Percentiles rank a stretch among this genome's conserved stretches.
phyloP scores from a whole-genome alignment of 2,329 filamentous ascomycete species.

The Venturia aucupariae region DNA sequence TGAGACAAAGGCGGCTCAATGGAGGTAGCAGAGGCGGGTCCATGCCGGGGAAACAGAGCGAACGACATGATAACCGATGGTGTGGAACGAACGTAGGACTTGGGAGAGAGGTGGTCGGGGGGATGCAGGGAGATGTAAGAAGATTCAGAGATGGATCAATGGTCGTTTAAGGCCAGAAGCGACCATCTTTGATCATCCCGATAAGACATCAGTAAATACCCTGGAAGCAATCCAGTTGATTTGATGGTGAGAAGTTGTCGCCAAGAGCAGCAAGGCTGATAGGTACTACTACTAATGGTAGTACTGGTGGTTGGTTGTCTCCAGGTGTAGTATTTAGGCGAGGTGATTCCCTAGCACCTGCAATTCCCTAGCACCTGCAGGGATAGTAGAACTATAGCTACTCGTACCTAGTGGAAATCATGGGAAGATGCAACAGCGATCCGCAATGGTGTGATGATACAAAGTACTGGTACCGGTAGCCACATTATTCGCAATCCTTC shows the following conservation, averaged over 20 bases:
- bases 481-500: not conserved
- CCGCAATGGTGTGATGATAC: not conserved
- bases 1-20: conserved; percentile 13
- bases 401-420: not conserved
- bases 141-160: not conserved
- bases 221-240: not conserved
- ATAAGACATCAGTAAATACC: not conserved
- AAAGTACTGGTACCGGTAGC: not conserved
- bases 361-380: too few relatives aligned
- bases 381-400: too few relatives aligned
- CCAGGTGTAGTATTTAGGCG: not conserved
- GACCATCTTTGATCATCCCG: too few relatives aligned
- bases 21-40: not conserved
- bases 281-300: too few relatives aligned
- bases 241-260: not conserved
- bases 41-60: not conserved
- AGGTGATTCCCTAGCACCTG: too few relatives aligned
- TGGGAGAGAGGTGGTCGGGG: not conserved
- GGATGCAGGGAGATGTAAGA: not conserved
- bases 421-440: not conserved
- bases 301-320: too few relatives aligned
- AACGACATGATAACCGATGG: not conserved
- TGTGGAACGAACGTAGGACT: not conserved
- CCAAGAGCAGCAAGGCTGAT: not conserved
- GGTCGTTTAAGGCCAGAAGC: too few relatives aligned